A percentile compares a stretch with the other conserved stretches of the same genome.
phyloP scores from a whole-genome alignment of 1,284 basidiomycete species.

The Pyrrhoderma lamaoense region DNA sequence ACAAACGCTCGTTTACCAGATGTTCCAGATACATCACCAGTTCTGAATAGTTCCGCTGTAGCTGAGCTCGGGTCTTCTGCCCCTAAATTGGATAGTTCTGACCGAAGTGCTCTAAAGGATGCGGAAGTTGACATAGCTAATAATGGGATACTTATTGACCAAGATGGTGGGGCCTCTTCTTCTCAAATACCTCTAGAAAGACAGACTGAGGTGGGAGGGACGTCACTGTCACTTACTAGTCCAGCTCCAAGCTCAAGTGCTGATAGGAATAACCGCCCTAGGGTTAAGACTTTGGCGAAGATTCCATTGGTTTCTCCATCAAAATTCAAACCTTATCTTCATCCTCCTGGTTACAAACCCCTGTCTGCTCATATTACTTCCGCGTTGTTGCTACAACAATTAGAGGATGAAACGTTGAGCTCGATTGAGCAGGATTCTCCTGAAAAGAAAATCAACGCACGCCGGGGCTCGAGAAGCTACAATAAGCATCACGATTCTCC shows the following conservation, averaged over 20 bases:
- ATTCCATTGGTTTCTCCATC: conserved; percentile 18
- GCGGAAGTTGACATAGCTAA: no score
- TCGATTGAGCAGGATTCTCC: conserved; percentile 13
- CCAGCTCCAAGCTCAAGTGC: background rate
- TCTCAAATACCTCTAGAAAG: no score
- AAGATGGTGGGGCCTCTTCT: no score
- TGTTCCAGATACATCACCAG: no score
- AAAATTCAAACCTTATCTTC: conserved; percentile 16
- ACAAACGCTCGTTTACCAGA: no score
- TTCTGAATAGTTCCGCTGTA: background rate
- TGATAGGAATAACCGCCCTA: background rate
- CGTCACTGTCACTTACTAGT: background rate
- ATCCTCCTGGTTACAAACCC: conserved; percentile 1
- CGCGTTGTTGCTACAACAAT: background rate
- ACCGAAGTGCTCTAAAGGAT: background rate
- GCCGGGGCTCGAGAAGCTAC: background rate
- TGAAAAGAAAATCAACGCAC: background rate
- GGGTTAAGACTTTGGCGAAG: conserved; percentile 5
- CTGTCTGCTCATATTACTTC: conserved; percentile 1
- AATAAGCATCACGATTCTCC: background rate
- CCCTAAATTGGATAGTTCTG: background rate
- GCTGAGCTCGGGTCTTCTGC: conserved; percentile 7
- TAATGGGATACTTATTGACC: no score
- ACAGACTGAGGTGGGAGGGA: no score
- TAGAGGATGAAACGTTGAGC: background rate